Evolutionary conservation across 768 basidiomycete species (phyloP), one percentile per base, ranked within the genome.

Genomic region (Lactifluus echinatus): DNA sequence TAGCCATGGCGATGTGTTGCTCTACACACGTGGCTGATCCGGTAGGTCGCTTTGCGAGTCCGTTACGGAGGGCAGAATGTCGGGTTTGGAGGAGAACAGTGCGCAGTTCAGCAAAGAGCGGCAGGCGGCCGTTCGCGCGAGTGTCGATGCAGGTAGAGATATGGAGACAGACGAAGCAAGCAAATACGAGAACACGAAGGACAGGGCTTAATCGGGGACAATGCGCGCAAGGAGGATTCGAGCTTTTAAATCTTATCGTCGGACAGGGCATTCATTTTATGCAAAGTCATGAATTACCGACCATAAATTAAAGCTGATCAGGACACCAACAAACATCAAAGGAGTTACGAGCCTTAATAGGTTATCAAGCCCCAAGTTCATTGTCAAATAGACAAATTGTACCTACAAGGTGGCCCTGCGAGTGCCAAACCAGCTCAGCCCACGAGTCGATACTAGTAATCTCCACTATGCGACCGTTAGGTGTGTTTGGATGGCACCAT

Each of bases 261-360:
- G 14, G 61, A 59, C 5, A 60, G 52, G 10, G 43, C 39, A 3
- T 63, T 57, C 6, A 62, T 39, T 31, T 58, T 65, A 8, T 56
- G 62, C n/a, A 65, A 56, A 8, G 50, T 55, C 50, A 64, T 53
- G 33, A 63, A 57, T 37, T 65, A 62, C 58, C 62, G 55, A 24
- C 58, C 64, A 10, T 62, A 56, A 24, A 61, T 62, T 65, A 29
- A 23, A 40, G 8, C 7, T 19, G 2, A 15, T 14, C 26, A 26
- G 8, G 10, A 28, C 33, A 19, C 19, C 12, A n/a, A 29, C n/a
- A n/a, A 23, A 23, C 31, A 19, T 17, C 6, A 17, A 42, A 42
- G 29, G 28, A 31, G 31, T n/a, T 23, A 46, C 55, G 21, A 31
- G 60, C 63, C 63, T n/a, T n/a, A n/a, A n/a, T n/a, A n/a, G n/a